phyloP scores from a whole-genome alignment of 352 stramenopile genomes.

The Phytophthora multivora region DNA sequence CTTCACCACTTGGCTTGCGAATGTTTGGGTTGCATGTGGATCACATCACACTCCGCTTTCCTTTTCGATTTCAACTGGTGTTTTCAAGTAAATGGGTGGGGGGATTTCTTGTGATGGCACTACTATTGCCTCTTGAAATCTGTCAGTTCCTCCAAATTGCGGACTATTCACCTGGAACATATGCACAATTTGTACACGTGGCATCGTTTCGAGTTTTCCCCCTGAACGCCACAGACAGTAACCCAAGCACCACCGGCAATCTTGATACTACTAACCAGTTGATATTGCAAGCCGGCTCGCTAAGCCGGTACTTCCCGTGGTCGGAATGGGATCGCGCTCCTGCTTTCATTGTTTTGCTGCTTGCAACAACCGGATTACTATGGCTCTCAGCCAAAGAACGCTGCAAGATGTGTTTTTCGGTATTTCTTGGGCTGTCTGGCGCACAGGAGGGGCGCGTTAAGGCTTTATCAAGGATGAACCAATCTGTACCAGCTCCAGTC shows the following conservation, averaged over 20 bases:
- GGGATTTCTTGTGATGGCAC: constrained; percentile 52
- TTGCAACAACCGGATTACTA: constrained; percentile 18
- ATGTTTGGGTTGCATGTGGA: constrained; percentile 53
- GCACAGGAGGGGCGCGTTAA: neutral
- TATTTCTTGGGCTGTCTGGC: constrained; percentile 32
- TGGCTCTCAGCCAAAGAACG: constrained; percentile 49
- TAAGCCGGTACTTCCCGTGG: constrained; percentile 56
- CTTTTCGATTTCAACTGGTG: constrained; percentile 17
- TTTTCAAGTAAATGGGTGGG: constrained; percentile 56
- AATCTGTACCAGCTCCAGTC: constrained; percentile 16
- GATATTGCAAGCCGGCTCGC: constrained; percentile 44
- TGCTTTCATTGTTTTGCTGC: constrained; percentile 32
- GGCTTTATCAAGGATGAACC: constrained; percentile 22
- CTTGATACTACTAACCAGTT: constrained; percentile 16
- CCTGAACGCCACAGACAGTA: constrained; percentile 7
- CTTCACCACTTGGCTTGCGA: constrained; percentile 30
- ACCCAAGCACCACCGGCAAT: neutral
- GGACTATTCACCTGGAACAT: constrained; percentile 40
- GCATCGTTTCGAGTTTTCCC: constrained; percentile 34
- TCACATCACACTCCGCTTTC: constrained; percentile 24
- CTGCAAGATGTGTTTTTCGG: constrained; percentile 42
- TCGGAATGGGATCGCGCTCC: constrained; percentile 52
- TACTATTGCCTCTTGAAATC: constrained; percentile 55
- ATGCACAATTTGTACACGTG: constrained; percentile 35
- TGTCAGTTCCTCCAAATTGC: constrained; percentile 54